Percentiles rank a stretch among this genome's conserved stretches.
phyloP scores from a whole-genome alignment of 768 basidiomycete species.

The Termitomyces sp. region DNA sequence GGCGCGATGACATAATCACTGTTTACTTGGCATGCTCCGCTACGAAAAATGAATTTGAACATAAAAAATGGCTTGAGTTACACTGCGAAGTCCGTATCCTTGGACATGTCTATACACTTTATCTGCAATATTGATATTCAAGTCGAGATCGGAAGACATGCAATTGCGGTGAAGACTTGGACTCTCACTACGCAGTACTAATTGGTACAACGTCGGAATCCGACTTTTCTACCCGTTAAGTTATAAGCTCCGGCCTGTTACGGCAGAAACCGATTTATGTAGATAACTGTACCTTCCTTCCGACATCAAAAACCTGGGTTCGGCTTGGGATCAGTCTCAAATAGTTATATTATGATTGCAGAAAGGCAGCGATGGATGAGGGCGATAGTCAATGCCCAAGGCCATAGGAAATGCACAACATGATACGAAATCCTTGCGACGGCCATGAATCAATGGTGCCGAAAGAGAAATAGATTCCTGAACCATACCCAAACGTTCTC shows the following conservation, averaged over 20 bases:
- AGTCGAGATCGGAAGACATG: background rate
- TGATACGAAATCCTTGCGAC: background rate
- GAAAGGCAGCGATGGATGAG: background rate
- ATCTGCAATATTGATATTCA: background rate
- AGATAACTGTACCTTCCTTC: background rate
- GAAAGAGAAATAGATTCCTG: slow-evolving; percentile 8
- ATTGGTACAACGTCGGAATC: background rate
- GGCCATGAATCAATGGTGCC: slow-evolving; percentile 9
- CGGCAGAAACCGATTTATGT: background rate
- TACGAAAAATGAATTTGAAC: no score
- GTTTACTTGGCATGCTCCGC: no score
- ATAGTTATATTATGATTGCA: background rate
- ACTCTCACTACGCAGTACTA: background rate
- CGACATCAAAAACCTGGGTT: background rate
- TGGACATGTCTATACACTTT: no score
- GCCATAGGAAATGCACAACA: background rate
- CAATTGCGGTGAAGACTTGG: background rate
- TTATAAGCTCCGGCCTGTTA: background rate
- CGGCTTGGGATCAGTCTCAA: no score
- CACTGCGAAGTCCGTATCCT: no score
- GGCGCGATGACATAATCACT: no score
- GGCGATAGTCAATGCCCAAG: background rate
- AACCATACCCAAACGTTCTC: slow-evolving; percentile 7
- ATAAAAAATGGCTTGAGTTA: no score
- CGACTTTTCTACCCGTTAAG: background rate